A percentile compares a stretch with the other conserved stretches of the same genome.
Conservation (phyloP, 257 asterid species). For the Ilex aquifolium region DNA sequence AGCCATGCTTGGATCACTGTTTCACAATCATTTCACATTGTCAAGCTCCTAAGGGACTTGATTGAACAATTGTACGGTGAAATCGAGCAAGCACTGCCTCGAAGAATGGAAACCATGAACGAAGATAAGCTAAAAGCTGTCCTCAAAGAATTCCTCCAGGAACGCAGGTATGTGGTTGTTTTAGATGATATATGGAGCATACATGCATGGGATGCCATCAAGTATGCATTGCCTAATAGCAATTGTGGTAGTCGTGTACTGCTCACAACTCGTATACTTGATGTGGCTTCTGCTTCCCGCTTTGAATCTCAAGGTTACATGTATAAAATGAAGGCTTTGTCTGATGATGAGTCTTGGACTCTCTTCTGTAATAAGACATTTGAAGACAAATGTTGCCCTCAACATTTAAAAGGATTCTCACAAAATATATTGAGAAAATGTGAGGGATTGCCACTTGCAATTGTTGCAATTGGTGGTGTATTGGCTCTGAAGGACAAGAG, state of each 20-base stretch:
- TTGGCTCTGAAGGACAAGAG: too few species aligned
- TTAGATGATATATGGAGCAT: conserved; percentile 17
- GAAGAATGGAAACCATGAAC: background rate
- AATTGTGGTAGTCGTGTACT: conserved; percentile 10
- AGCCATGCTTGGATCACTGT: background rate
- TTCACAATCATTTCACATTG: conserved; percentile 6
- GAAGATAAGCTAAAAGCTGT: background rate
- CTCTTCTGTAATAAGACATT: too few species aligned
- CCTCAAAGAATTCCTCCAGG: conserved; percentile 7
- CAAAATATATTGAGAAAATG: too few species aligned
- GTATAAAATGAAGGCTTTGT: conserved; percentile 8
- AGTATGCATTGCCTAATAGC: conserved; percentile 10
- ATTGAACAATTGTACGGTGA: conserved; percentile 13
- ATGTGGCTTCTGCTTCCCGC: background rate
- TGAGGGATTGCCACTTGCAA: too few species aligned
- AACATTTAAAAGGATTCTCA: too few species aligned
- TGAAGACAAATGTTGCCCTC: too few species aligned
- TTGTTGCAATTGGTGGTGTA: too few species aligned
- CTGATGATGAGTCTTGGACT: background rate
- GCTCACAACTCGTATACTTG: background rate
- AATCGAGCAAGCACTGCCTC: conserved; percentile 5
- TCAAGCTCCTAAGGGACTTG: conserved; percentile 10
- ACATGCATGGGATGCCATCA: conserved; percentile 9
- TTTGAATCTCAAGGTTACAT: background rate
- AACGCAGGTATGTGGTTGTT: background rate